Conservation (phyloP, 2,329 filamentous ascomycete genomes). For the Curvularia eragrostidis region DNA sequence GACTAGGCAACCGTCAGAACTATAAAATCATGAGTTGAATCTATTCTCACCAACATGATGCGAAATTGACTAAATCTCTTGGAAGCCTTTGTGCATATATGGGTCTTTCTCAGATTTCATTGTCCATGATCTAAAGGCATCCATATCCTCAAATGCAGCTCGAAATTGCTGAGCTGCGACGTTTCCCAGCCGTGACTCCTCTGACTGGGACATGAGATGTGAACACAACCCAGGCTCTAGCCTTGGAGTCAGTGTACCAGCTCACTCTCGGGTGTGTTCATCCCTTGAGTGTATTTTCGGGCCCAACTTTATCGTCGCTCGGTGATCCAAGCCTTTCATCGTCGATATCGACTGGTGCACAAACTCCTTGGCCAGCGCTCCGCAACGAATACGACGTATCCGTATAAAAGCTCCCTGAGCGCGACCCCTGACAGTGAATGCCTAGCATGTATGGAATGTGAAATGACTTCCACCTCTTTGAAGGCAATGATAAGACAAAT, state of each 20-base stretch:
- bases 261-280: neutral
- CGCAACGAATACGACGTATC: no score
- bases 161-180: neutral
- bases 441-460: no score
- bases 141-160: neutral
- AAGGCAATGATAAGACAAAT: no score
- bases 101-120: neutral
- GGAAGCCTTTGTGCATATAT: neutral
- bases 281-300: neutral
- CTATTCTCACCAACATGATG: neutral
- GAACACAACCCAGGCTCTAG: neutral
- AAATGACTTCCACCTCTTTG: no score
- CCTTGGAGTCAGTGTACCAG: neutral
- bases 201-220: neutral
- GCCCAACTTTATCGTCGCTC: neutral
- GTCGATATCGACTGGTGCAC: neutral
- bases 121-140: neutral
- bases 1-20: slow-evolving; percentile 1
- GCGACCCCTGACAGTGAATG: no score
- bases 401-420: no score
- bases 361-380: no score
- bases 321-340: neutral
- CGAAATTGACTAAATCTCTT: neutral
- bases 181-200: neutral
- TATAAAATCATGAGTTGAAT: slow-evolving; percentile 6